Percentiles rank a stretch among this genome's conserved stretches.
Evolutionary conservation across 2,329 filamentous ascomycete species (phyloP).

Genomic region (Didymosphaeria variabile): DNA sequence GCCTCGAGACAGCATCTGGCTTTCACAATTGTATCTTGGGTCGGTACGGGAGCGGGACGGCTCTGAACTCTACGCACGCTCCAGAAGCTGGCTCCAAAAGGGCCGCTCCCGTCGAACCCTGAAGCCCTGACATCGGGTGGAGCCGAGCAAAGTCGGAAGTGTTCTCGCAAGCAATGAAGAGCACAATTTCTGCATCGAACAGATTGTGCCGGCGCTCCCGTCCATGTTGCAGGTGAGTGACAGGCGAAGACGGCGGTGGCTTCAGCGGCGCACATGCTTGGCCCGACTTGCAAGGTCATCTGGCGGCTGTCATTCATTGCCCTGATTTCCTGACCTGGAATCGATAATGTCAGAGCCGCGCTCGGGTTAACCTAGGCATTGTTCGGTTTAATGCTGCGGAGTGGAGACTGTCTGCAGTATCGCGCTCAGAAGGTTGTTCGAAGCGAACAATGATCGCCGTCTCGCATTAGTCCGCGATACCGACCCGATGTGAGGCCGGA

Average conservation of each 20-base stretch:
- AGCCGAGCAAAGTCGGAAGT: slow-evolving; percentile 29
- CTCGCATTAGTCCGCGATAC: neutral
- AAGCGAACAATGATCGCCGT: slow-evolving; percentile 29
- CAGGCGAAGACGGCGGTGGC: slow-evolving; percentile 19
- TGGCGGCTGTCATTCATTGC: slow-evolving; percentile 18
- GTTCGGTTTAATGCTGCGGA: slow-evolving; percentile 33
- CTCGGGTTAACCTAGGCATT: slow-evolving; percentile 24
- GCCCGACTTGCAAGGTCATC: slow-evolving; percentile 13
- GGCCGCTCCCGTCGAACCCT: slow-evolving; percentile 32
- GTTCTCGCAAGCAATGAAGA: neutral
- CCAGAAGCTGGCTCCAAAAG: slow-evolving; percentile 40
- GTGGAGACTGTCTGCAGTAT: slow-evolving; percentile 29
- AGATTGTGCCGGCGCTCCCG: neutral
- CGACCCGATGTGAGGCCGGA: slow-evolving; percentile 3
- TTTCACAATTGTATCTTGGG: slow-evolving; percentile 9
- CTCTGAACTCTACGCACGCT: slow-evolving; percentile 42
- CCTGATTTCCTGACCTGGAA: slow-evolving; percentile 7
- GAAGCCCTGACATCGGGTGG: slow-evolving; percentile 29
- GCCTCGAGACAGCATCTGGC: neutral
- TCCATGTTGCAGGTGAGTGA: slow-evolving; percentile 5
- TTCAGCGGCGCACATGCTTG: slow-evolving; percentile 17
- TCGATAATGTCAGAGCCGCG: slow-evolving; percentile 6
- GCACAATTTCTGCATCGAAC: neutral
- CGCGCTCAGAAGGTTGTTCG: slow-evolving; percentile 28
- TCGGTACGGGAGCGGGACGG: slow-evolving; percentile 43